phyloP scores from a whole-genome alignment of 805 yeast genomes.

The Grigorovia humatica region DNA sequence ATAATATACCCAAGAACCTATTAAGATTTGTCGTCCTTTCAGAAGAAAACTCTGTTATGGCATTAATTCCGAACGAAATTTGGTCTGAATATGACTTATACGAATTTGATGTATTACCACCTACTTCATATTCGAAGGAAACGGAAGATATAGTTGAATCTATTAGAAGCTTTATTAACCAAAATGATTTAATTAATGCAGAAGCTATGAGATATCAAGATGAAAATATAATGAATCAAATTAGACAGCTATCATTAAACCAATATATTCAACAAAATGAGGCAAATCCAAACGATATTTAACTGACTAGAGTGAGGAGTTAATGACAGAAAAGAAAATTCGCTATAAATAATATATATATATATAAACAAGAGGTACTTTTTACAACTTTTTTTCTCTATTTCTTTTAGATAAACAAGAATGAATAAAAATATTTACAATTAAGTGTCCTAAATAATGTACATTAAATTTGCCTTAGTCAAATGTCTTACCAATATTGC shows the following conservation, averaged over 20 bases:
- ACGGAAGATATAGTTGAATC: slow-evolving; percentile 29
- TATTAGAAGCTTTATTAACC: slow-evolving; percentile 28
- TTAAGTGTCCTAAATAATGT: background rate
- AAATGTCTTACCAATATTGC: background rate
- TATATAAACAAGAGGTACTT: background rate
- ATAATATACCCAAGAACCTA: slow-evolving; percentile 45
- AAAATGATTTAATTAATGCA: slow-evolving; percentile 18
- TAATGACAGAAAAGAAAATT: background rate
- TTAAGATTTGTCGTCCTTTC: slow-evolving; percentile 60
- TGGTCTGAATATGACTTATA: slow-evolving; percentile 54
- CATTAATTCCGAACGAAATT: slow-evolving; percentile 48
- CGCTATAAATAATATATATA: background rate
- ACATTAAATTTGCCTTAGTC: background rate
- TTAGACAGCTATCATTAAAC: slow-evolving; percentile 25
- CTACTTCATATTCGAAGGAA: slow-evolving; percentile 31
- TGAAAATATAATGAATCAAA: slow-evolving; percentile 22
- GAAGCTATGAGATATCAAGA: slow-evolving; percentile 26
- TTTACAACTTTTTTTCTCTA: no score
- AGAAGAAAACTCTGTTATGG: slow-evolving; percentile 63
- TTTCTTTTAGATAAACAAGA: no score
- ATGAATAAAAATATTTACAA: no score
- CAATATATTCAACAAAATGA: slow-evolving; percentile 23
- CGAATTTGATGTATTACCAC: slow-evolving; percentile 70
- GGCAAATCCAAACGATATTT: background rate
- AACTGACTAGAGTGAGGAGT: no score